Conservation (phyloP, 2,329 filamentous ascomycete genomes). For the Rhynchosporium secalis region DNA sequence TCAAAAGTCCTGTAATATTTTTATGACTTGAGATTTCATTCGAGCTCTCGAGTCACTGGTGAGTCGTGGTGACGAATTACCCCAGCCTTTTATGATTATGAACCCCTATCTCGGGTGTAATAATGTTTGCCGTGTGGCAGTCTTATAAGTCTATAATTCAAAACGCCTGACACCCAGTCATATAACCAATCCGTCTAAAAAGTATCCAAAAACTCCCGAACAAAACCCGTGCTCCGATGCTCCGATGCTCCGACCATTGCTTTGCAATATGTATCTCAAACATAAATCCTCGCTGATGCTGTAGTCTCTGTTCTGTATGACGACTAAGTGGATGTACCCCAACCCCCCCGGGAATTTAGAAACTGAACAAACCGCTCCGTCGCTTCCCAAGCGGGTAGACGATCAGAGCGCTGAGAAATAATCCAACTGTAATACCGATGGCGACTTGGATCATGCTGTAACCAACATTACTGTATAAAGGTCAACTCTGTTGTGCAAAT, state of each 20-base stretch:
- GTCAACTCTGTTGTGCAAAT: too few relatives aligned
- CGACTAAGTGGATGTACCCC: constrained; percentile 5
- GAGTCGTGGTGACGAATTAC: too few relatives aligned
- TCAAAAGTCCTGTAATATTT: too few relatives aligned
- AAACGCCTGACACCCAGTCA: constrained; percentile 9
- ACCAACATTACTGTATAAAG: constrained; percentile 38
- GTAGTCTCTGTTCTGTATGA: background rate
- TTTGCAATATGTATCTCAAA: background rate
- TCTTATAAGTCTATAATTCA: constrained; percentile 12
- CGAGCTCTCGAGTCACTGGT: too few relatives aligned
- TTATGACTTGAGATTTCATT: too few relatives aligned
- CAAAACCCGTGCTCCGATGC: background rate
- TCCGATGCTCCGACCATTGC: constrained; percentile 17
- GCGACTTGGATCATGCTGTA: constrained; percentile 45
- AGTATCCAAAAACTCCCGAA: constrained; percentile 4
- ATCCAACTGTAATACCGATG: constrained; percentile 46
- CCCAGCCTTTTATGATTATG: background rate
- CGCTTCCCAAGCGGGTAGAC: constrained; percentile 46
- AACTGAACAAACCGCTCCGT: constrained; percentile 45
- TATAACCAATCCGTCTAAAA: background rate
- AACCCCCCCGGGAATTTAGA: constrained; percentile 32
- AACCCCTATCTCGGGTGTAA: background rate
- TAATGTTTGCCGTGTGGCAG: constrained; percentile 6
- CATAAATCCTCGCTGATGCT: background rate
- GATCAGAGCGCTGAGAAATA: constrained; percentile 44